Percentiles rank a stretch among this genome's conserved stretches.
phyloP scores from a whole-genome alignment of 2,329 filamentous ascomycete genomes.

The Colletotrichum sp. region DNA sequence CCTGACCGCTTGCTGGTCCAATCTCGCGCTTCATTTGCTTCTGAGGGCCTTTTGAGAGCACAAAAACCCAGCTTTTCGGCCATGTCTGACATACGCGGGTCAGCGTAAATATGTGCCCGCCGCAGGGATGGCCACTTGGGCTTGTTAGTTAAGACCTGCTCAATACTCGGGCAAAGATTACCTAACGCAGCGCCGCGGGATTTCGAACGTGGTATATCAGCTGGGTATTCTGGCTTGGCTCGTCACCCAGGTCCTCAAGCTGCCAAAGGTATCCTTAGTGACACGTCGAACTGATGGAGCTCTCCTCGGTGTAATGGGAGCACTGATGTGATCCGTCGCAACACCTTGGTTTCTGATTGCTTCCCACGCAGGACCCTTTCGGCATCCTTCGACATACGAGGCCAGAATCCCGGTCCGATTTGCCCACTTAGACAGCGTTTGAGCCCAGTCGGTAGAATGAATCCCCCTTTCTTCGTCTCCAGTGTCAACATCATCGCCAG shows the following conservation, averaged over 20 bases:
- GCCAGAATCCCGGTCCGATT: not conserved
- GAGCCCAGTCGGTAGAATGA: not conserved
- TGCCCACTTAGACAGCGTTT: not conserved
- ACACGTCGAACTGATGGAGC: not conserved
- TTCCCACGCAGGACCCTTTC: not conserved
- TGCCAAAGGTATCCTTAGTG: not conserved
- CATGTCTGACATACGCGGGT: not conserved
- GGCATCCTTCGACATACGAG: not conserved
- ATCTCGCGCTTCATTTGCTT: not conserved
- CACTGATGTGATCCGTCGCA: not conserved
- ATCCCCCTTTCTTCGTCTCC: not conserved
- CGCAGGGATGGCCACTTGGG: not conserved
- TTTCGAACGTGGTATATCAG: not conserved
- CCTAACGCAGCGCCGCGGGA: not conserved
- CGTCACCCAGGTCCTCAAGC: not conserved
- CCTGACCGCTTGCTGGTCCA: not conserved
- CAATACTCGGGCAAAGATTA: not conserved
- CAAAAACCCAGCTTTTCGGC: not conserved
- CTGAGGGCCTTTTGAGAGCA: not conserved
- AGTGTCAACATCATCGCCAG: not conserved
- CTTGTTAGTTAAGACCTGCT: not conserved
- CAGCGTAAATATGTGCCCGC: not conserved
- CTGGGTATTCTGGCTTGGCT: not conserved
- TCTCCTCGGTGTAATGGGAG: not conserved
- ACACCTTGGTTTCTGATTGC: not conserved